Evolutionary conservation across 495 filamentous ascomycete genomes (phyloP).

Genomic region (Xylaria cubensis): DNA sequence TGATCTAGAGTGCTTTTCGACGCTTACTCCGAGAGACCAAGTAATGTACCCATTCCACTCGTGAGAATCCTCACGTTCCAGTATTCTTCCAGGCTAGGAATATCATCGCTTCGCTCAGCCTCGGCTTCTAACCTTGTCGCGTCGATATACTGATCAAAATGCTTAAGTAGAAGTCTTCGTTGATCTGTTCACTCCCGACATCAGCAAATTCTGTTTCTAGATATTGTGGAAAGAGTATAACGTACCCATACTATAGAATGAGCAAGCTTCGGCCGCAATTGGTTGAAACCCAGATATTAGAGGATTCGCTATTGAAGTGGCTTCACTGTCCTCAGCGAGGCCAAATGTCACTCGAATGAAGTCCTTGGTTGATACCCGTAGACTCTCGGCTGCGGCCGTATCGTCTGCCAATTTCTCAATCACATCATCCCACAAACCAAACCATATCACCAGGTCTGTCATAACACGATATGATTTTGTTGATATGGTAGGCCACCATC

Average conservation of each 20-base stretch:
- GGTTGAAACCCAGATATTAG: constrained; percentile 29
- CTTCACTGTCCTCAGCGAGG: neutral
- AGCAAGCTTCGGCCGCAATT: constrained; percentile 27
- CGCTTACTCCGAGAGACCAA: constrained; percentile 36
- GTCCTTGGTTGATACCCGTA: constrained; percentile 32
- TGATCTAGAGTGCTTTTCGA: neutral
- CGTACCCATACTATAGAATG: constrained; percentile 31
- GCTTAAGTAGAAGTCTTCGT: constrained; percentile 23
- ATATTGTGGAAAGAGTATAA: neutral
- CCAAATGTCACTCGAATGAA: constrained; percentile 32
- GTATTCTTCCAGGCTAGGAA: constrained; percentile 36
- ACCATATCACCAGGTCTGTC: constrained; percentile 36
- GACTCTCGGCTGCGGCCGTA: constrained; percentile 26
- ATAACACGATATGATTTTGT: constrained; percentile 29
- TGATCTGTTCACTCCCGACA: constrained; percentile 24
- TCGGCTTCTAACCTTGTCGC: constrained; percentile 36
- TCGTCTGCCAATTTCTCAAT: constrained; percentile 31
- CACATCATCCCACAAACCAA: constrained; percentile 37
- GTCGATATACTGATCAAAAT: constrained; percentile 37
- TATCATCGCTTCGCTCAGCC: constrained; percentile 30
- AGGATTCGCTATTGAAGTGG: constrained; percentile 22
- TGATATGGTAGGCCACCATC: constrained; percentile 37
- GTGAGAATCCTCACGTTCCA: constrained; percentile 39
- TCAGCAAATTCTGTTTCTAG: neutral
- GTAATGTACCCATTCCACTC: constrained; percentile 37